phyloP scores from a whole-genome alignment of 805 yeast species.

The Naumovozyma castellii region DNA sequence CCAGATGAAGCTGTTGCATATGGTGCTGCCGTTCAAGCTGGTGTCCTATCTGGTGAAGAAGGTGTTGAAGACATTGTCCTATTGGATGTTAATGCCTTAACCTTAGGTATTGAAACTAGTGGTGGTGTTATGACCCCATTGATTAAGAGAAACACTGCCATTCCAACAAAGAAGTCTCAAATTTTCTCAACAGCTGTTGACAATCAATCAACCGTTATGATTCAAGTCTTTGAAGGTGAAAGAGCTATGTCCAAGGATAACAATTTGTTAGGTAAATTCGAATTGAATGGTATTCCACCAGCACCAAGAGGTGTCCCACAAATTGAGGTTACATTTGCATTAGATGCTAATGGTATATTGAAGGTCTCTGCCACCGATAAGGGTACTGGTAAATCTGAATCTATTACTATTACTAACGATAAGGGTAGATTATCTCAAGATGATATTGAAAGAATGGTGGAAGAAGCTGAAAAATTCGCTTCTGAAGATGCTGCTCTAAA shows the following conservation, averaged over 20 bases:
- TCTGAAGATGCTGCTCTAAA: slow-evolving; percentile 81
- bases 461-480: slow-evolving; percentile 91
- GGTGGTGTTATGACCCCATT: slow-evolving; percentile 97
- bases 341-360: slow-evolving; percentile 95
- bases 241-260: slow-evolving; percentile 91
- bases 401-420: slow-evolving; percentile 86
- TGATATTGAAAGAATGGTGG: slow-evolving; percentile 95
- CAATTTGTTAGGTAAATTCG: slow-evolving; percentile 93
- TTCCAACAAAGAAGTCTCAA: slow-evolving; percentile 92
- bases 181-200: slow-evolving; percentile 93
- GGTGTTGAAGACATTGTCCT: slow-evolving; percentile 85
- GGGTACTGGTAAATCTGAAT: slow-evolving; percentile 88
- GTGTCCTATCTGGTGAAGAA: slow-evolving; percentile 91
- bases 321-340: slow-evolving; percentile 93
- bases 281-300: slow-evolving; percentile 93
- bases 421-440: slow-evolving; percentile 90
- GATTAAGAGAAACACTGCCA: slow-evolving; percentile 89
- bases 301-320: slow-evolving; percentile 99
- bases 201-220: slow-evolving; percentile 90
- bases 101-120: slow-evolving; percentile 92
- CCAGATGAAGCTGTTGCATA: slow-evolving; percentile 99
- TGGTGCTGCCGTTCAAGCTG: slow-evolving; percentile 99
- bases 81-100: slow-evolving; percentile 88
- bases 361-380: slow-evolving; percentile 91
- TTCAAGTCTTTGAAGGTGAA: slow-evolving; percentile 94